Evolutionary conservation across 1,284 basidiomycete genomes (phyloP).

Genomic region (Ceratobasidium sp.): DNA sequence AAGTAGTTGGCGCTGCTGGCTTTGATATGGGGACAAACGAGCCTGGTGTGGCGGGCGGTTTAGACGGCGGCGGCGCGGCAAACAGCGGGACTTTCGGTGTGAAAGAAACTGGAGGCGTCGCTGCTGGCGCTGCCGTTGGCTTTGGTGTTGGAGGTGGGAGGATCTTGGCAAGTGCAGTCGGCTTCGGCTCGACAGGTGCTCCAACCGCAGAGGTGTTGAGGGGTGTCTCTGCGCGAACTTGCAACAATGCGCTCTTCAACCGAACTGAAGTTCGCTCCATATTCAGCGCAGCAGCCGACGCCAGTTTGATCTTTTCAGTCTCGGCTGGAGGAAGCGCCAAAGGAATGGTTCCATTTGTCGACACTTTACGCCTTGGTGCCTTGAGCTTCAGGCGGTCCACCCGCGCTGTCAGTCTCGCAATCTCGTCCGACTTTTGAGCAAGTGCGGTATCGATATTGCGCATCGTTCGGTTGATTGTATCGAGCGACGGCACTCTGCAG

Average conservation of each 20-base stretch:
- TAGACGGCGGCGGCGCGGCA: neutral
- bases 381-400: slow-evolving; percentile 68
- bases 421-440: slow-evolving; percentile 71
- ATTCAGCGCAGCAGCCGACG: slow-evolving; percentile 81
- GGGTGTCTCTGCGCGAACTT: slow-evolving; percentile 68
- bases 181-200: slow-evolving; percentile 25
- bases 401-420: slow-evolving; percentile 69
- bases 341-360: slow-evolving; percentile 12
- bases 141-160: slow-evolving; percentile 6
- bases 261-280: slow-evolving; percentile 78
- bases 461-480: slow-evolving; percentile 85
- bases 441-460: slow-evolving; percentile 78
- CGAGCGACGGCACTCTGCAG: slow-evolving; percentile 80
- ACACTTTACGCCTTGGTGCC: slow-evolving; percentile 45
- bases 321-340: slow-evolving; percentile 17
- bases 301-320: slow-evolving; percentile 54
- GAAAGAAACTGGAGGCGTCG: neutral
- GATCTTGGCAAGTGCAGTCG: neutral
- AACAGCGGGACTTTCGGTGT: neutral
- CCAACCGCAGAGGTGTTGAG: slow-evolving; percentile 64
- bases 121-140: neutral
- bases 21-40: neutral
- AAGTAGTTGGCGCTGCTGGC: neutral
- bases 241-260: slow-evolving; percentile 76
- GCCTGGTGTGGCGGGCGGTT: slow-evolving; percentile 8